A percentile compares a stretch with the other conserved stretches of the same genome.
Conservation (phyloP, 2,329 filamentous ascomycete species). For the Madurella fahalii region DNA sequence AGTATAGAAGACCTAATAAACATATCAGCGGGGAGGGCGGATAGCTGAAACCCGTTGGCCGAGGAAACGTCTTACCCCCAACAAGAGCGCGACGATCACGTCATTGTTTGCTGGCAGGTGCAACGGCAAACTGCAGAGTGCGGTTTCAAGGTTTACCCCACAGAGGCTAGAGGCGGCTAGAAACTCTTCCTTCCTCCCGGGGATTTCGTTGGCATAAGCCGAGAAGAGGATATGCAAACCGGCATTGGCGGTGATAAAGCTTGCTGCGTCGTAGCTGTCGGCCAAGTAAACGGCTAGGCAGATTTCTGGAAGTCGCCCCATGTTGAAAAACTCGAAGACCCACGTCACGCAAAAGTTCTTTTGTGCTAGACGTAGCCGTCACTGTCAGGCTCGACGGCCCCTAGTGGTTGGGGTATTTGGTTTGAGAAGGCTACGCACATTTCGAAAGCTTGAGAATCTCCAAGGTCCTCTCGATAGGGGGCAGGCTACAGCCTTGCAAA, state of each 20-base stretch:
- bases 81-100: constrained; percentile 53
- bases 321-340: constrained; percentile 44
- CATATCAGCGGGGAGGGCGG: not conserved
- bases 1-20: constrained; percentile 51
- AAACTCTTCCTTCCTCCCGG: constrained; percentile 24
- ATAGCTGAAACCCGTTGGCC: not conserved
- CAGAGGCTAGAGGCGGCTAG: constrained; percentile 38
- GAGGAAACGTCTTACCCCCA: constrained; percentile 43
- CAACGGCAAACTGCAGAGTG: constrained; percentile 48
- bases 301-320: constrained; percentile 46
- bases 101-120: constrained; percentile 51
- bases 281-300: constrained; percentile 51
- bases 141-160: constrained; percentile 46
- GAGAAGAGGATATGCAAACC: constrained; percentile 48
- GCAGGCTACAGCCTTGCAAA: constrained; percentile 15
- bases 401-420: not conserved
- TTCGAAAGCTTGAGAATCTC: constrained; percentile 18
- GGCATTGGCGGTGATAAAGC: constrained; percentile 47
- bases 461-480: constrained; percentile 18
- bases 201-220: constrained; percentile 37
- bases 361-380: not conserved
- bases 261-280: constrained; percentile 45
- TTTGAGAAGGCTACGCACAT: not conserved
- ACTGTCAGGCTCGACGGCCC: not conserved
- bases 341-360: constrained; percentile 10